These are phyloP conservation scores for Cotoneaster glaucophyllus DNA, from an alignment of 306 rosid species.

Conservation along the genomic window DNA sequence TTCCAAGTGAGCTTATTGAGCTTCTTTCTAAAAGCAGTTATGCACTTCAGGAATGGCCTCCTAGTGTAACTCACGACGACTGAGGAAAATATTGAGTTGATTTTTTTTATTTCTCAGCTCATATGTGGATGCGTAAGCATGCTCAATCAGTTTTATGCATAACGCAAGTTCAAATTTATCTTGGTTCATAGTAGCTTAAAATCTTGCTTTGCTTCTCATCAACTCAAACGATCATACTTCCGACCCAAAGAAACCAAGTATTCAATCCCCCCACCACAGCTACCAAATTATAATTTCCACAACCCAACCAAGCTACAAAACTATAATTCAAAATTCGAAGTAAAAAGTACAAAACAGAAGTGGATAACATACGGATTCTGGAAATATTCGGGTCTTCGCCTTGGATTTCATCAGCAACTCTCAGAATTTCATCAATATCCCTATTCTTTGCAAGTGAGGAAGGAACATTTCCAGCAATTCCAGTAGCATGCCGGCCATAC, in stretches of 20 bases:
- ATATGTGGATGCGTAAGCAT: neutral
- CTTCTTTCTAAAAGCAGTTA: neutral
- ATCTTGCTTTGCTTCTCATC: neutral
- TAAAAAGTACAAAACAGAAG: neutral
- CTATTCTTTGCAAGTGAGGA: slow-evolving; percentile 88
- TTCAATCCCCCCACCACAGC: neutral
- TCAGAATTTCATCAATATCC: slow-evolving; percentile 89
- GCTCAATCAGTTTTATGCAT: neutral
- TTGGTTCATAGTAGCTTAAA: neutral
- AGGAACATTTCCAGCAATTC: slow-evolving; percentile 85
- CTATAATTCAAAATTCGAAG: neutral
- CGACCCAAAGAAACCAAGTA: neutral
- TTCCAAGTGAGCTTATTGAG: neutral
- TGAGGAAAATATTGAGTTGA: neutral
- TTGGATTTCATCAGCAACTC: slow-evolving; percentile 97
- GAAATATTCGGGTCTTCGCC: slow-evolving; percentile 74
- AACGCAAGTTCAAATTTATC: neutral
- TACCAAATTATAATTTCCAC: neutral
- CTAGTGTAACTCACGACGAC: neutral
- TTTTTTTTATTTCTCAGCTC: neutral
- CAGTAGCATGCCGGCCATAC: slow-evolving; percentile 53
- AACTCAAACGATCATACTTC: neutral
- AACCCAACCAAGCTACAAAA: neutral
- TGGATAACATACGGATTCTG: slow-evolving; percentile 56
- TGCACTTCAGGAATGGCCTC: neutral